Percentiles rank a stretch among this genome's conserved stretches.
phyloP scores from a whole-genome alignment of 371 early-diverging fungal species.

The Mortierella sp. region DNA sequence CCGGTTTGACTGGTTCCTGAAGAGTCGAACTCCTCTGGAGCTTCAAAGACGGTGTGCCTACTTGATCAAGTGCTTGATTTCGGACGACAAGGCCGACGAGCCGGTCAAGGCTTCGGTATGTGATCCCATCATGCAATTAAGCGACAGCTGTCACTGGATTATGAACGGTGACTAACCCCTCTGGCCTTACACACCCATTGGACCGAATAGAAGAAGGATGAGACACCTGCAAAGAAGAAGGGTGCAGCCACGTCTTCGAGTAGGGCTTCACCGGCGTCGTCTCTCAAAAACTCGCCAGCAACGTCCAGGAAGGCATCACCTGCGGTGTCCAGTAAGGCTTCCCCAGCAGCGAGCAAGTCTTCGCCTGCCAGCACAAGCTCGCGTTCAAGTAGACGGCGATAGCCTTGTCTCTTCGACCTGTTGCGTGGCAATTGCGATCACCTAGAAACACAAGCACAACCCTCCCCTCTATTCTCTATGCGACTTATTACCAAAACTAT shows the following conservation, averaged over 20 bases:
- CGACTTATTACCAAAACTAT: no score
- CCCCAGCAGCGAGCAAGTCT: slow-evolving; percentile 27
- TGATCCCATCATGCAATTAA: no score
- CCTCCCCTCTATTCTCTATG: no score
- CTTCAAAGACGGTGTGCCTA: slow-evolving; percentile 85
- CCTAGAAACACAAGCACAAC: no score
- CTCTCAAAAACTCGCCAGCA: slow-evolving; percentile 45
- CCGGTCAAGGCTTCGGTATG: slow-evolving; percentile 31
- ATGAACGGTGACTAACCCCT: neutral
- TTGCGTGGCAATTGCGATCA: neutral
- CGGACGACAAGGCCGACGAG: slow-evolving; percentile 61
- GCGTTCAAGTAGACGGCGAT: slow-evolving; percentile 43
- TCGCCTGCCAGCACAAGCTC: slow-evolving; percentile 32
- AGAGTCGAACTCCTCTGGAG: slow-evolving; percentile 89
- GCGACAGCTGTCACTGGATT: no score
- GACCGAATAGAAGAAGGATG: slow-evolving; percentile 40
- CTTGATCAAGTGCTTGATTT: slow-evolving; percentile 72
- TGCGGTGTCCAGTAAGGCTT: slow-evolving; percentile 45
- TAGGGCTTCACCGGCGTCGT: slow-evolving; percentile 43
- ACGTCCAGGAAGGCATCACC: slow-evolving; percentile 45
- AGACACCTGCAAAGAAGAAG: slow-evolving; percentile 33
- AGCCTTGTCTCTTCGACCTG: neutral
- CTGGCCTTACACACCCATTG: neutral
- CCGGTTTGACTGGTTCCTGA: slow-evolving; percentile 98
- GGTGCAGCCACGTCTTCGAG: slow-evolving; percentile 24